Evolutionary conservation across 139 green algal genomes (phyloP).

Genomic region (Pseudopediastrum boryanum): DNA sequence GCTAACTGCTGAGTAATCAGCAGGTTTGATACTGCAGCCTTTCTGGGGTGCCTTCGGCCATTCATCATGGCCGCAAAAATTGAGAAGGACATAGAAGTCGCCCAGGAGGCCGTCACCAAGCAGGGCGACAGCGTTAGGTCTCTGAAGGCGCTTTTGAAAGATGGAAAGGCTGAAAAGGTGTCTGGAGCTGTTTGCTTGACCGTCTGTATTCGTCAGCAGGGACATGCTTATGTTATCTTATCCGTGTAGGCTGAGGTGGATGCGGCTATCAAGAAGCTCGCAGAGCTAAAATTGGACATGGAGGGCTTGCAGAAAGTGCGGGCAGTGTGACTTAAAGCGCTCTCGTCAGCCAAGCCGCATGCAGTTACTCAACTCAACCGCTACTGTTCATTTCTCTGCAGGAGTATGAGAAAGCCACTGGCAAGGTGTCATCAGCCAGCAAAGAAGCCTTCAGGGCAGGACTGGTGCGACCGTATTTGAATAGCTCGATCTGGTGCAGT

Average conservation of each 20-base stretch:
- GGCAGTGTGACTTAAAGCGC: background rate
- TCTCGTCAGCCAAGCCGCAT: background rate
- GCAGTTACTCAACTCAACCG: background rate
- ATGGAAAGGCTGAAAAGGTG: constrained; percentile 80
- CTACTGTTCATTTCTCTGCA: constrained; percentile 25
- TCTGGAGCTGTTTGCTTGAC: background rate
- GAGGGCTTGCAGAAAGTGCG: constrained; percentile 73
- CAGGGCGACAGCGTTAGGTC: constrained; percentile 90
- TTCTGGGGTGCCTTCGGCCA: too few species aligned
- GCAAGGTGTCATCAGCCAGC: constrained; percentile 65
- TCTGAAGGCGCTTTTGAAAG: constrained; percentile 88
- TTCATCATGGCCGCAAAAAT: constrained; percentile 25
- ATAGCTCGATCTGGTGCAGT: too few species aligned
- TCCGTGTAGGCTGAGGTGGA: constrained; percentile 73
- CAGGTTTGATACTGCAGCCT: too few species aligned
- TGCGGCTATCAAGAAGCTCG: constrained; percentile 84
- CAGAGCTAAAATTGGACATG: constrained; percentile 84
- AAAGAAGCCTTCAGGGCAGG: constrained; percentile 84
- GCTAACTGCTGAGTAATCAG: too few species aligned
- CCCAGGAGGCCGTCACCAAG: constrained; percentile 76
- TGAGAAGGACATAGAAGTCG: constrained; percentile 49
- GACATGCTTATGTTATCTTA: background rate
- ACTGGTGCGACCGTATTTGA: constrained; percentile 62
- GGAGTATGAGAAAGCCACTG: constrained; percentile 66
- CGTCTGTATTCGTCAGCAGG: background rate